Evolutionary conservation across 2,329 filamentous ascomycete species (phyloP), one percentile per base, ranked within the genome.

Genomic region (Tolypocladium endophyticum): DNA sequence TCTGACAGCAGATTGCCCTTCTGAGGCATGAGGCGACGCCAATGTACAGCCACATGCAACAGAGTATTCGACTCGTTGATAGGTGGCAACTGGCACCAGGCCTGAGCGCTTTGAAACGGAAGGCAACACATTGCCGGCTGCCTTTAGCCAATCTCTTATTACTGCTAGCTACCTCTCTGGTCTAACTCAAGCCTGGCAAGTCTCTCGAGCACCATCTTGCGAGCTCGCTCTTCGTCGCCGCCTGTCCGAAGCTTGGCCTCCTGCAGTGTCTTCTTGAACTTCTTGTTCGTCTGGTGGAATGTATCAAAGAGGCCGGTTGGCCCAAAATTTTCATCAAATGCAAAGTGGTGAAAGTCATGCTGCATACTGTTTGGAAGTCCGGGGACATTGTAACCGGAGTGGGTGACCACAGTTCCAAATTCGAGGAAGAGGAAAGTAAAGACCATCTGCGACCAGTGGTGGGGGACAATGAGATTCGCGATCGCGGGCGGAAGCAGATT

Each of bases 401-500:
- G 63, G 1, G 60, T 18, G 47, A 59, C 60, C 23, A 64, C 56
- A 16, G 63, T 64, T 38, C 60, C 56, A n/a, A 63, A 61, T 41
- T 64, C 63, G 57, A 64, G 61, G 41, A 61, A 59, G 11, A 63
- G 30, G 23, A 64, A 64, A 0, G 60, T 62, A 23, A 64, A 64
- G 36, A 60, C 54, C 35, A 45, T 54, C 58, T 64, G 63, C 2
- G 61, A 61, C 63, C 61, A 63, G 56, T 64, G 63, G 45, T 64
- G 63, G 2, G 60, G 58, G 2, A 64, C 59, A 4, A 63, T 14
- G 4, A 61, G 0, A 3, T 56, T 54, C 20, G 60, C 63, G n/a
- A 81, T 64, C 1, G 71, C 71, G 16, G 81, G 74, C 1, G 80
- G 79, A 39, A 81, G 63, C 7, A 75, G 71, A 63, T 81, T 81